Base-by-base conservation (phyloP, 495 filamentous ascomycete species). In the Aspergillus bridgeri region DNA sequence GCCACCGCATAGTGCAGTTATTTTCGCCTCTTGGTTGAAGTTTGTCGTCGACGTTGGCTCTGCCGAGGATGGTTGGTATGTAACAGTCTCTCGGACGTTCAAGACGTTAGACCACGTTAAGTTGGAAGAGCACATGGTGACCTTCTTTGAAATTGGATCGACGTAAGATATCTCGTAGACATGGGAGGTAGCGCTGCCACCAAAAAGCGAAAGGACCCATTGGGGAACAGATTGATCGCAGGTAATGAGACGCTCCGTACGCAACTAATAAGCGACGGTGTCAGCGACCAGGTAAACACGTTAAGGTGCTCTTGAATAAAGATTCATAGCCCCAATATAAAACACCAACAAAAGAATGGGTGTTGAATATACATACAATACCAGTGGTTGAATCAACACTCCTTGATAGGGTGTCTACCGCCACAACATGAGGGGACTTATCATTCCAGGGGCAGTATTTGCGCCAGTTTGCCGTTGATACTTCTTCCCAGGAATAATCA, bases 371-470 rank as follows among this genome's bases (percentile, higher is more conserved):
- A 81, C 86, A 75, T 72, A 90, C 87, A 55, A 98, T 92, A 63
- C 92, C 90, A 33, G 92, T 96, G 13, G 65, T 68, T 0, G 88
- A 76, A 65, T 98, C 94, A 52, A 98, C 81, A n/a, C 67, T 70
- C 42, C 95, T 86, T 43, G 86, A 87, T 55, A 98, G 70, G 4
- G 93, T 98, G 75, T 98, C 94, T 58, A 98, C 95, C 61, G 89
- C 91, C 54, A 96, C 81, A 48, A 98, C 94, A 71, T 98, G 94
- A 24, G 89, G 89, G 1, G 87, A 89, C 72, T 95, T 92, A 62
- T 96, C 85, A 76, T 98, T 98, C 94, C 94, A 97, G 29, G 92
- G 91, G 71, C 90, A 95, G 78, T 98, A 98, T 74, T 98, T 98
- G 50, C 86, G 86, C 94, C 94, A 98, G 81, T 98, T 98, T 63